phyloP scores from a whole-genome alignment of 345 rosid species.

The Eucalyptus marginata region DNA sequence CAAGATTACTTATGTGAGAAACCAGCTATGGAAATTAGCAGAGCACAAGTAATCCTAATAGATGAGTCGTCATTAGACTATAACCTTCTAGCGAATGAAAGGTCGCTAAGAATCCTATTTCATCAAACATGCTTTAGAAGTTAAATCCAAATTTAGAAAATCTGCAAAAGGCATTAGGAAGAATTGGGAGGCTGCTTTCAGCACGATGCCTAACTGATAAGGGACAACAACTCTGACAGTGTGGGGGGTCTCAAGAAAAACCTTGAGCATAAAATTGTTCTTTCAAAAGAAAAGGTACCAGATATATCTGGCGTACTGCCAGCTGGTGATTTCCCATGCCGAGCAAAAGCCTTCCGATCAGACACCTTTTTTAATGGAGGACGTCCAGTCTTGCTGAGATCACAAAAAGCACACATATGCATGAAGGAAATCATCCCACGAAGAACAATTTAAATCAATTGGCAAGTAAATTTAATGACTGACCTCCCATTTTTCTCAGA shows the following conservation, averaged over 20 bases:
- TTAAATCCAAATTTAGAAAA: background rate
- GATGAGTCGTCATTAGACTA: background rate
- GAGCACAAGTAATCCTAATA: background rate
- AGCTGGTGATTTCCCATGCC: slow-evolving; percentile 14
- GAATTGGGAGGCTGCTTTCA: background rate
- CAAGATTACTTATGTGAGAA: background rate
- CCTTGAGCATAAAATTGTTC: background rate
- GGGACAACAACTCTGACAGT: background rate
- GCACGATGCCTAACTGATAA: background rate
- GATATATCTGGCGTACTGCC: slow-evolving; percentile 24
- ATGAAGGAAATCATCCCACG: background rate
- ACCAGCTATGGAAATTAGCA: background rate
- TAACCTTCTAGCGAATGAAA: background rate
- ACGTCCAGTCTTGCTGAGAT: slow-evolving; percentile 43
- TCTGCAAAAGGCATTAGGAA: background rate
- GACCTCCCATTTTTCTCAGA: slow-evolving; percentile 46
- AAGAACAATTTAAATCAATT: background rate
- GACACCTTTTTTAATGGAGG: slow-evolving; percentile 48
- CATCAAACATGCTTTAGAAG: background rate
- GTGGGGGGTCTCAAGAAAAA: background rate
- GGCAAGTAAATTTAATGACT: background rate
- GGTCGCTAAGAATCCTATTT: background rate
- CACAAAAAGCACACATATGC: background rate
- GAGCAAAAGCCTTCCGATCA: slow-evolving; percentile 26
- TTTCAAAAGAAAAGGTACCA: slow-evolving; percentile 6